Evolutionary conservation across 1,284 basidiomycete genomes (phyloP).

Genomic region (Tetrapyrgos nigripes): DNA sequence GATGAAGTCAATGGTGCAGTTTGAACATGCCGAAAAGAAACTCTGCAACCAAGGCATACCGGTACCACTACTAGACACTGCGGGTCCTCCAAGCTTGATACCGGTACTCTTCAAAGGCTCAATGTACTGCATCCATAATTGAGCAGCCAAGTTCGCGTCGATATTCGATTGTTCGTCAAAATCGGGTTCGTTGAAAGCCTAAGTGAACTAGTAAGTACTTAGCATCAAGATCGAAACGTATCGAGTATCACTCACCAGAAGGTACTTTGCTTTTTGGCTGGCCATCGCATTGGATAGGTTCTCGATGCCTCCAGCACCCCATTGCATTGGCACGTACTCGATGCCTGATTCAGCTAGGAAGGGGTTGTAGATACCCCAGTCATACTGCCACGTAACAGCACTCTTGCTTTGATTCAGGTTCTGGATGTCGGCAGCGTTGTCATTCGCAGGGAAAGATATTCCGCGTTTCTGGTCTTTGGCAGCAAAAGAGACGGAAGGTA

Average conservation of each 20-base stretch:
- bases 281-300: conserved; percentile 43
- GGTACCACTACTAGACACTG: conserved; percentile 61
- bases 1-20: conserved; percentile 57
- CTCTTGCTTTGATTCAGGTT: conserved; percentile 52
- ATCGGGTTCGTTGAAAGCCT: conserved; percentile 67
- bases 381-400: conserved; percentile 52
- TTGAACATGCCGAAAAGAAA: conserved; percentile 59
- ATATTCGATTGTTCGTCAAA: conserved; percentile 68
- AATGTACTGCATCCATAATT: conserved; percentile 69
- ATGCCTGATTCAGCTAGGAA: conserved; percentile 48
- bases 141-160: conserved; percentile 54
- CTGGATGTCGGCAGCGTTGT: conserved; percentile 45
- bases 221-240: not conserved
- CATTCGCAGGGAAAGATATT: conserved; percentile 45
- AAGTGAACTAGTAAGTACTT: not conserved
- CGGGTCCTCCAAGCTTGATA: conserved; percentile 66
- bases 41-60: conserved; percentile 62
- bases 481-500: conserved; percentile 6
- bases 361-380: conserved; percentile 49
- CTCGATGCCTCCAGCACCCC: conserved; percentile 48
- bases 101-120: conserved; percentile 60
- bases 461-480: conserved; percentile 45
- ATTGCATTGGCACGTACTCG: conserved; percentile 57
- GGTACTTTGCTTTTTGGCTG: conserved; percentile 44
- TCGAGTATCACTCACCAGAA: conserved; percentile 41